Percentiles rank a stretch among this genome's conserved stretches.
phyloP scores from a whole-genome alignment of 2,329 filamentous ascomycete species.

The Exophiala aquamarina region DNA sequence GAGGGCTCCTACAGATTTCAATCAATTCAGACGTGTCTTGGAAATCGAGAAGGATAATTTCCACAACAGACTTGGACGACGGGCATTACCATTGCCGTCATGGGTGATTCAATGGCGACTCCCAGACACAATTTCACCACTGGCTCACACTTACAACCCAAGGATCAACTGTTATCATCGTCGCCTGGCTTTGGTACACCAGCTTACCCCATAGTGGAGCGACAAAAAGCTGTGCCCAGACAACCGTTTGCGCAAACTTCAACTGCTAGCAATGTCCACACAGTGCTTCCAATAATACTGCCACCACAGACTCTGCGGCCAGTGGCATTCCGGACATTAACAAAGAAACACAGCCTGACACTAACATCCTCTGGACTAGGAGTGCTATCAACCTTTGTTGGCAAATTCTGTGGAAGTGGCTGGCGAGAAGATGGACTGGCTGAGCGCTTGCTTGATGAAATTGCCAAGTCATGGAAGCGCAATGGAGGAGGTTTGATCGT shows the following conservation, averaged over 20 bases:
- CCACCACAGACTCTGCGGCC: slow-evolving; percentile 84
- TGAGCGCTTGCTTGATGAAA: slow-evolving; percentile 88
- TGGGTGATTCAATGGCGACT: slow-evolving; percentile 29
- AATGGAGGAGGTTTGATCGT: slow-evolving; percentile 87
- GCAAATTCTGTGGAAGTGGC: slow-evolving; percentile 88
- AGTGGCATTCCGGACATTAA: slow-evolving; percentile 91
- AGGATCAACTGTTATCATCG: slow-evolving; percentile 74
- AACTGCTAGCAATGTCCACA: slow-evolving; percentile 54
- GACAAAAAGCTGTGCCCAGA: slow-evolving; percentile 42
- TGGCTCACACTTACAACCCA: slow-evolving; percentile 28
- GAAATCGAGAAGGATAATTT: too few species aligned
- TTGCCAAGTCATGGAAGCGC: slow-evolving; percentile 88
- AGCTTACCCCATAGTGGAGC: slow-evolving; percentile 64
- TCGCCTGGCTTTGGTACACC: slow-evolving; percentile 90
- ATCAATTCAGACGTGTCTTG: too few species aligned
- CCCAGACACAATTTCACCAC: slow-evolving; percentile 18
- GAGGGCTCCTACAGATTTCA: too few species aligned
- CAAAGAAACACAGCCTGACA: slow-evolving; percentile 94
- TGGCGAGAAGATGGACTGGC: slow-evolving; percentile 95
- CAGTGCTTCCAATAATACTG: slow-evolving; percentile 83
- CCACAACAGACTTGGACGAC: too few species aligned
- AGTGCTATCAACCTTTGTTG: slow-evolving; percentile 83
- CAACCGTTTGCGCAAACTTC: slow-evolving; percentile 35
- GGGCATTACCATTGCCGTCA: slow-evolving; percentile 14
- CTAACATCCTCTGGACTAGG: slow-evolving; percentile 84